phyloP scores from a whole-genome alignment of 192 early-diverging fungal genomes.

The Podochytrium sp. region DNA sequence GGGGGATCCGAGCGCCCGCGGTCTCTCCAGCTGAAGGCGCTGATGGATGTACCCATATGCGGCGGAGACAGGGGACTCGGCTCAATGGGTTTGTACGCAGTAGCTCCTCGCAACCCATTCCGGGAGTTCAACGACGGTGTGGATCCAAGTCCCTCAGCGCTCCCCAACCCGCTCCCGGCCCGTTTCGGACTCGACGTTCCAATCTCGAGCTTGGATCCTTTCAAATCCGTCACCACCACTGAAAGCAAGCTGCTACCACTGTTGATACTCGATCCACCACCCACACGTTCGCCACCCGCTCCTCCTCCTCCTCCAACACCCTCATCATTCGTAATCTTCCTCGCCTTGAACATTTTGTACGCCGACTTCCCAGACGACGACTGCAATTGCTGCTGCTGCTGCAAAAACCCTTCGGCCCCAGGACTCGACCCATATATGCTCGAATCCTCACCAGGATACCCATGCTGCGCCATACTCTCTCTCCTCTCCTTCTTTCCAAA shows the following conservation, averaged over 20 bases:
- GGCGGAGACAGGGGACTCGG: constrained; percentile 8
- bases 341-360: not conserved
- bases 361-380: not conserved
- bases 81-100: constrained; percentile 9
- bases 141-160: not conserved
- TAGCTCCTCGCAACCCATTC: constrained; percentile 1
- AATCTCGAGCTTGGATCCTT: not conserved
- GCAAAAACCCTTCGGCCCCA: too few relatives aligned
- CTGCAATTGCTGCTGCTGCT: not conserved
- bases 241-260: not conserved
- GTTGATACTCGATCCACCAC: not conserved
- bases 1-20: constrained; percentile 6
- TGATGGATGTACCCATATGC: not conserved
- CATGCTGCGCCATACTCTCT: not conserved
- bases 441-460: not conserved
- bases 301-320: not conserved
- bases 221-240: not conserved
- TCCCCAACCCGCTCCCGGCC: not conserved
- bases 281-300: not conserved
- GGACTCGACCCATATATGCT: not conserved
- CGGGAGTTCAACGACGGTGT: not conserved
- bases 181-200: constrained; percentile 1
- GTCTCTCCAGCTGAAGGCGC: constrained; percentile 14
- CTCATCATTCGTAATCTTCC: not conserved
- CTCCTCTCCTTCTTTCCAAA: not conserved